Percentiles rank a stretch among this genome's conserved stretches.
These are phyloP conservation scores for Cercospora nicotianae DNA, from an alignment of 2,329 filamentous ascomycete genomes.

Conservation along the genomic window DNA sequence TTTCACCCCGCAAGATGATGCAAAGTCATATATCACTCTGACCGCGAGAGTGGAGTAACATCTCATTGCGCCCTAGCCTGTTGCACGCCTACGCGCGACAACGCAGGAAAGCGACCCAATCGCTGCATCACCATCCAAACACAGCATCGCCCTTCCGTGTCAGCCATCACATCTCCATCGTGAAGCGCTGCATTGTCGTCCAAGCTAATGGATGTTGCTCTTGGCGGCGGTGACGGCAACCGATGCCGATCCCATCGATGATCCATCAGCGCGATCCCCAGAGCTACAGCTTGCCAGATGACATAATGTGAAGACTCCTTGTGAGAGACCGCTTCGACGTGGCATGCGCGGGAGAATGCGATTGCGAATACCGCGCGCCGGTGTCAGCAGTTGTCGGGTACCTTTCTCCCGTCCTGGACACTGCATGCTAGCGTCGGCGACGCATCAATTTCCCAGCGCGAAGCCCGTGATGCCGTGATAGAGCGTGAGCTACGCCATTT, in stretches of 20 bases:
- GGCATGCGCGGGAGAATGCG: background rate
- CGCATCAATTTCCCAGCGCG: background rate
- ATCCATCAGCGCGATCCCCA: background rate
- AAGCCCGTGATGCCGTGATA: background rate
- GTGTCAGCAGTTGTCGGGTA: background rate
- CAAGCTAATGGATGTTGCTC: constrained; percentile 2
- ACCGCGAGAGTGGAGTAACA: background rate
- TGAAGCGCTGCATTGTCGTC: background rate
- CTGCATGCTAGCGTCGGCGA: background rate
- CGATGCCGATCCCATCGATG: background rate
- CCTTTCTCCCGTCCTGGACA: background rate
- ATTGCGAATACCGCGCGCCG: background rate
- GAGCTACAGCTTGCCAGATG: background rate
- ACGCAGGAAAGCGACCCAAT: background rate
- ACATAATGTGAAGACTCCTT: background rate
- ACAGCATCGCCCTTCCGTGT: background rate
- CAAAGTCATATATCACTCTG: background rate
- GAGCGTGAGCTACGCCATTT: background rate
- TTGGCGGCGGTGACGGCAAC: background rate
- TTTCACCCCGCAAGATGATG: background rate
- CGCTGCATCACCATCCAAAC: background rate
- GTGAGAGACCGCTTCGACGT: background rate
- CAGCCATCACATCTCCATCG: background rate
- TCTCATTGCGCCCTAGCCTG: background rate
- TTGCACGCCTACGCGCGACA: background rate